Percentiles rank a stretch among this genome's conserved stretches.
phyloP scores from a whole-genome alignment of 2,329 filamentous ascomycete genomes.

The Thermomyces lanuginosus region DNA sequence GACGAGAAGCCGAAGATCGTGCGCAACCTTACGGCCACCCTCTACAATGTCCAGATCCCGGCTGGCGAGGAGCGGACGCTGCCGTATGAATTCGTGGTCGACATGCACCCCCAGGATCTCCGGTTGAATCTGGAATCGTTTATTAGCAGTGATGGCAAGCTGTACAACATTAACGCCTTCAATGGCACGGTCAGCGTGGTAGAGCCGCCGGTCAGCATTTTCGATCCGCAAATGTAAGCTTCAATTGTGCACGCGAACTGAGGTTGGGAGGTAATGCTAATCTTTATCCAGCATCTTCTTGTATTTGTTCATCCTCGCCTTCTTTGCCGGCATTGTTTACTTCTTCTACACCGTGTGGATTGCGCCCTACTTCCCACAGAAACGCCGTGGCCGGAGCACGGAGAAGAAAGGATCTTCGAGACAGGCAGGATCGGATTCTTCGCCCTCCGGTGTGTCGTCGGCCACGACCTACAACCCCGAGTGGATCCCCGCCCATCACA shows the following conservation, averaged over 20 bases:
- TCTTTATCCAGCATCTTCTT: slow-evolving; percentile 64
- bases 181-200: slow-evolving; percentile 74
- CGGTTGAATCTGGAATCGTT: slow-evolving; percentile 61
- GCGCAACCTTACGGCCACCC: slow-evolving; percentile 67
- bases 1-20: slow-evolving; percentile 45
- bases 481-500: slow-evolving; percentile 83
- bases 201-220: slow-evolving; percentile 76
- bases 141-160: slow-evolving; percentile 46
- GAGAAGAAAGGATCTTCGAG: slow-evolving; percentile 52
- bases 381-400: slow-evolving; percentile 43
- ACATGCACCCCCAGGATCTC: slow-evolving; percentile 86
- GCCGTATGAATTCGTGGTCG: slow-evolving; percentile 70
- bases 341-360: slow-evolving; percentile 99
- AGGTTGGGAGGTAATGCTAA: slow-evolving; percentile 4
- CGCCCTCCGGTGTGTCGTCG: slow-evolving; percentile 41
- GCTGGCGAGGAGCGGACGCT: slow-evolving; percentile 60
- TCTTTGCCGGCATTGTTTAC: slow-evolving; percentile 68
- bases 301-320: slow-evolving; percentile 71
- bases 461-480: slow-evolving; percentile 71
- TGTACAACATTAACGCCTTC: slow-evolving; percentile 66
- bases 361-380: slow-evolving; percentile 85
- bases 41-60: slow-evolving; percentile 57
- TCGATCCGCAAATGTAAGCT: slow-evolving; percentile 86
- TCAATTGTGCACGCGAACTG: neutral
- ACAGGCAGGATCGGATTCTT: slow-evolving; percentile 38